phyloP scores from a whole-genome alignment of 495 filamentous ascomycete genomes.

The Neurospora tetrasperma region DNA sequence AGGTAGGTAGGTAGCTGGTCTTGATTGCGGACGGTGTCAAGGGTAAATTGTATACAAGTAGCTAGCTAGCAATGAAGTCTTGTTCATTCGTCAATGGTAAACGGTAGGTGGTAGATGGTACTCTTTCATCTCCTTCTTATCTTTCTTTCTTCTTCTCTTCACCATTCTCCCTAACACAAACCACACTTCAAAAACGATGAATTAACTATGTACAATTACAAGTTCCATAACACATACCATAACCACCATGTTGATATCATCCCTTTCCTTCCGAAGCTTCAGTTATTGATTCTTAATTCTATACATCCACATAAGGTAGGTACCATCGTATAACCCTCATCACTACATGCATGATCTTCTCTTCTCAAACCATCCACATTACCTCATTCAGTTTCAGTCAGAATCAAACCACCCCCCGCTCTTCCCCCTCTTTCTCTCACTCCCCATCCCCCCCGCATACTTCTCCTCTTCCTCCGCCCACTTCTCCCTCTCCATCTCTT shows the following conservation, averaged over 20 bases:
- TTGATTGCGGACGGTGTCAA: too few species aligned
- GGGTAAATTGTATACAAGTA: too few species aligned
- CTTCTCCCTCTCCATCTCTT: constrained; percentile 46
- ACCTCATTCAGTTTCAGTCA: too few species aligned
- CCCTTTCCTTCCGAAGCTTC: not conserved
- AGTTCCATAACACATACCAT: not conserved
- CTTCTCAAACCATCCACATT: too few species aligned
- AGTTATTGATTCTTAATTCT: not conserved
- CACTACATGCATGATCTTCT: too few species aligned
- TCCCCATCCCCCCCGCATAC: constrained; percentile 47
- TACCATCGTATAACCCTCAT: not conserved
- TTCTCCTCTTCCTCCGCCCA: constrained; percentile 64
- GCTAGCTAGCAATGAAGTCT: too few species aligned
- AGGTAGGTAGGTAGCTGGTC: too few species aligned
- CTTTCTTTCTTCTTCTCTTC: too few species aligned
- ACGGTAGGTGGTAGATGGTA: too few species aligned
- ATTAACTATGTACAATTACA: not conserved
- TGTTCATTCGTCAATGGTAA: too few species aligned
- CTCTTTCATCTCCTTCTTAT: too few species aligned
- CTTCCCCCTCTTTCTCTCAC: constrained; percentile 15
- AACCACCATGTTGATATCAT: not conserved
- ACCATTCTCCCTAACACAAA: too few species aligned
- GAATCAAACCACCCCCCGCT: constrained; percentile 3
- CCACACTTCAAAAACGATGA: not conserved
- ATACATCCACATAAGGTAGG: not conserved